phyloP scores from a whole-genome alignment of 2,329 filamentous ascomycete genomes.

The Aspergillus oerlinghausenensis region DNA sequence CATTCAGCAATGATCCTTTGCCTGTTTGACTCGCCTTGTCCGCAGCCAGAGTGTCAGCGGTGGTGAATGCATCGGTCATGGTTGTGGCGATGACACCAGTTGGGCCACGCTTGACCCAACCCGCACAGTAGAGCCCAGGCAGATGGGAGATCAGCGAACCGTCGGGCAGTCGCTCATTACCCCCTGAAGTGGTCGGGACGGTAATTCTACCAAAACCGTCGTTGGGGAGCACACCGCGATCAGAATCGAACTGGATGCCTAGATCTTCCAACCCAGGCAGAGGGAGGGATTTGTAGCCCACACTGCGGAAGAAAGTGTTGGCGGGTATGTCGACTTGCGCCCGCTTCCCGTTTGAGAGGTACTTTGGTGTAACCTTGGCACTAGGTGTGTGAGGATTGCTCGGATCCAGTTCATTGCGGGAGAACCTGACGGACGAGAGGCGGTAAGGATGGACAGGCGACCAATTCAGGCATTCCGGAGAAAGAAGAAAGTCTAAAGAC shows the following conservation, averaged over 20 bases:
- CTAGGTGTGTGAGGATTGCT: slow-evolving; percentile 50
- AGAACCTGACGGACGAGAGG: slow-evolving; percentile 66
- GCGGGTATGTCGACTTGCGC: slow-evolving; percentile 54
- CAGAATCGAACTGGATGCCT: slow-evolving; percentile 71
- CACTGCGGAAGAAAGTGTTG: slow-evolving; percentile 80
- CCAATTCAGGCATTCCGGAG: slow-evolving; percentile 65
- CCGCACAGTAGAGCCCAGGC: slow-evolving; percentile 82
- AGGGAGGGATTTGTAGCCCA: slow-evolving; percentile 82
- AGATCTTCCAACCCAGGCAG: slow-evolving; percentile 69
- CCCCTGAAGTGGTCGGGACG: slow-evolving; percentile 24
- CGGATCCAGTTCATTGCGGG: slow-evolving; percentile 45
- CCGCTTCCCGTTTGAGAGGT: slow-evolving; percentile 47
- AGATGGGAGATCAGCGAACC: slow-evolving; percentile 47
- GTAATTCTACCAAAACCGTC: slow-evolving; percentile 73
- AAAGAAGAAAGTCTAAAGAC: slow-evolving; percentile 81
- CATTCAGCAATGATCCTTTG: slow-evolving; percentile 44
- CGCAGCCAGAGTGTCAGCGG: slow-evolving; percentile 74
- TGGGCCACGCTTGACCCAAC: slow-evolving; percentile 93
- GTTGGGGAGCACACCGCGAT: slow-evolving; percentile 73
- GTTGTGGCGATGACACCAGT: slow-evolving; percentile 95
- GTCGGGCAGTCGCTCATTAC: slow-evolving; percentile 24
- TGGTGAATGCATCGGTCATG: slow-evolving; percentile 90
- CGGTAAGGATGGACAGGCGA: slow-evolving; percentile 41
- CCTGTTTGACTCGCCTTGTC: slow-evolving; percentile 58
- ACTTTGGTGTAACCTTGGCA: slow-evolving; percentile 43